Base-by-base conservation (phyloP, 768 basidiomycete genomes). In the Peribolospora baueri region DNA sequence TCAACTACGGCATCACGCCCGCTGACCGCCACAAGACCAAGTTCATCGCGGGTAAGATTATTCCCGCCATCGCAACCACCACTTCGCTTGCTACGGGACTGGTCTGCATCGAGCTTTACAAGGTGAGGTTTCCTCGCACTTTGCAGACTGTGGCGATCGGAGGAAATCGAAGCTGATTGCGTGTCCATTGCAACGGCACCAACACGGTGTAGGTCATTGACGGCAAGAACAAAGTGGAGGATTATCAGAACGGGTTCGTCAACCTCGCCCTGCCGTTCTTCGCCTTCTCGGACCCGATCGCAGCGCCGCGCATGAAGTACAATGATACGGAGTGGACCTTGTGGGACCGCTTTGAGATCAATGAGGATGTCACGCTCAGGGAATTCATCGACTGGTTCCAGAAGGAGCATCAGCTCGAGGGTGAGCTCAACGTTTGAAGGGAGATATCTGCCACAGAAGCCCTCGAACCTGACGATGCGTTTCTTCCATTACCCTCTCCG, bases 201-300 rank as follows among this genome's bases (percentile, higher is more conserved):
- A 25, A 25, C 25, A 25, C 1, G 4, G 48, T 38, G 2, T 58
- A 93, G 88, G 75, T 97, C 65, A 90, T 98, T 61, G 93, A 95
- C 66, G 81, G 82, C 58, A 97, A 97, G 76, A 79, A 73, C 64
- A 82, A 85, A 65, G 72, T 97, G 10, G 93, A 97, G 61, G 76
- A 82, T 50, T 98, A 85, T 76, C 95, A 93, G 76, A 98, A 98
- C 63, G 91, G 90, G 45, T 98, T 98, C 68, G 77, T 97, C 63
- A 98, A 98, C 68, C 75, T 98, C 54, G 93, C 93, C 3, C 70
- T 98, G 54, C 93, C 93, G 1, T 97, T 97, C 80, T 97, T 97
- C 65, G 93, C 86, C 38, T 98, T 97, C 74, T 95, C 90, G 2
- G 93, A 98, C 64, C 93, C 93, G 8, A 84, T 97, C 59, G 80